Conservation (phyloP, 2,329 filamentous ascomycete genomes). For the Rhynchosporium agropyri region DNA sequence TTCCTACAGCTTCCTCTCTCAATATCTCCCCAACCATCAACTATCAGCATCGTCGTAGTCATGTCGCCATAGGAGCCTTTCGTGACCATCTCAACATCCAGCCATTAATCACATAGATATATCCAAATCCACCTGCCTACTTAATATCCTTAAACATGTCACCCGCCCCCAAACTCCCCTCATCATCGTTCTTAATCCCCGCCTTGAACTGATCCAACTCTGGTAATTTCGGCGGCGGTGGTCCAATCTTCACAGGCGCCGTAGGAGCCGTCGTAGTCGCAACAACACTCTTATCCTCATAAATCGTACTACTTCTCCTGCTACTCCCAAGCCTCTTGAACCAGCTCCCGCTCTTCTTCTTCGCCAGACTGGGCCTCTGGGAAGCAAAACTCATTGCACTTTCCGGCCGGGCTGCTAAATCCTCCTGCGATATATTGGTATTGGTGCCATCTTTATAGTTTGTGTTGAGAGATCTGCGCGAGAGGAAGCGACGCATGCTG, state of each 20-base stretch:
- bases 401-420: constrained; percentile 38
- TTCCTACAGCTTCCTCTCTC: constrained; percentile 9
- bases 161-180: constrained; percentile 39
- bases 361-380: constrained; percentile 29
- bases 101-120: constrained; percentile 31
- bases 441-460: constrained; percentile 39
- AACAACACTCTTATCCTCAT: constrained; percentile 33
- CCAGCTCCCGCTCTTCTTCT: constrained; percentile 41
- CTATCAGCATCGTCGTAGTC: constrained; percentile 26
- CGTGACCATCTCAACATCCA: constrained; percentile 31
- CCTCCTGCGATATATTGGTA: constrained; percentile 35
- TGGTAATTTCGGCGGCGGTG: constrained; percentile 42
- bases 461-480: constrained; percentile 42
- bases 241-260: constrained; percentile 28
- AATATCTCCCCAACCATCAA: background rate
- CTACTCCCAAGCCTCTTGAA: constrained; percentile 37
- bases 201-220: constrained; percentile 42
- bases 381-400: constrained; percentile 38
- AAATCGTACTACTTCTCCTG: constrained; percentile 38
- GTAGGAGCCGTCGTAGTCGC: background rate
- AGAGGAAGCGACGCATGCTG: constrained; percentile 45
- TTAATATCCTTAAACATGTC: constrained; percentile 45
- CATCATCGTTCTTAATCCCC: constrained; percentile 38
- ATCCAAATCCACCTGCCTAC: constrained; percentile 31
- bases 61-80: constrained; percentile 33